Conservation (phyloP, 2,329 filamentous ascomycete genomes). For the Phaeosphaeria sp. region DNA sequence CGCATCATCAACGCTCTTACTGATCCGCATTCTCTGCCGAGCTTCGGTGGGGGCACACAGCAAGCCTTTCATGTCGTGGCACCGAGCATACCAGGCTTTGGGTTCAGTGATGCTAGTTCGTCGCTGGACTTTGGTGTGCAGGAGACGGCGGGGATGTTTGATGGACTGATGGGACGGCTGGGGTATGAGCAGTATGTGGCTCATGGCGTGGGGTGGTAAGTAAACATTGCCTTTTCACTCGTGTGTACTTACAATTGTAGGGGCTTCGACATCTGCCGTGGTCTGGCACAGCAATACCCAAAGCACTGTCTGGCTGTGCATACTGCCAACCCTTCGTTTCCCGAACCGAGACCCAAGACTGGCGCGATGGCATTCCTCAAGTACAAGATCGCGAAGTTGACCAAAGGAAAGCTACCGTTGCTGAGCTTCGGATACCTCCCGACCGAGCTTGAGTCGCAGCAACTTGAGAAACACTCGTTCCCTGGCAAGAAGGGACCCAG, state of each 20-base stretch:
- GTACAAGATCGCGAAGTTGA: constrained; percentile 60
- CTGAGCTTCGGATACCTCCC: constrained; percentile 64
- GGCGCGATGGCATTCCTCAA: constrained; percentile 61
- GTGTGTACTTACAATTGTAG: constrained; percentile 22
- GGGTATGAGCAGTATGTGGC: constrained; percentile 66
- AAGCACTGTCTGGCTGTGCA: constrained; percentile 66
- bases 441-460: constrained; percentile 53
- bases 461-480: background rate
- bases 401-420: constrained; percentile 48
- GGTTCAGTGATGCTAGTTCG: constrained; percentile 69
- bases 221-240: background rate
- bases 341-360: constrained; percentile 54
- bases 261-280: constrained; percentile 52
- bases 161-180: constrained; percentile 66
- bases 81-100: constrained; percentile 69
- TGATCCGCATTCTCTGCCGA: constrained; percentile 55
- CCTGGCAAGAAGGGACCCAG: background rate
- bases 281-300: constrained; percentile 57
- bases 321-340: constrained; percentile 64
- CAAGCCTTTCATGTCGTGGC: constrained; percentile 69
- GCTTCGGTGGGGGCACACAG: constrained; percentile 24
- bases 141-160: constrained; percentile 62
- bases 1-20: constrained; percentile 63
- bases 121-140: constrained; percentile 58
- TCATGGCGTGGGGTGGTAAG: constrained; percentile 60